phyloP scores from a whole-genome alignment of 208 protist species.

The Wallacemonas sp. region DNA sequence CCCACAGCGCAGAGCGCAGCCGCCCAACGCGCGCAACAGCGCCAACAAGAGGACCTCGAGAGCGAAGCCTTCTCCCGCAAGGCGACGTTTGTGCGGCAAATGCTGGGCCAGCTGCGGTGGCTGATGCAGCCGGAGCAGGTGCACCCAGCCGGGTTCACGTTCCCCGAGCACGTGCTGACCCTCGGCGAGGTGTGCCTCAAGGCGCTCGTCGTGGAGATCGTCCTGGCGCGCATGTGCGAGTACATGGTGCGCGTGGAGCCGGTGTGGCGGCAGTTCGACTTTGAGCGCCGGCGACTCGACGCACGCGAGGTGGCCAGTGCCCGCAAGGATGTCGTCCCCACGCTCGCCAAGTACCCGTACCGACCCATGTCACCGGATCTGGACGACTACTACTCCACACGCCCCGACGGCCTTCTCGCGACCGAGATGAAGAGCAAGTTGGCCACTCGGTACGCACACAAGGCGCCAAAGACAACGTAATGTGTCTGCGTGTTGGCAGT shows the following conservation, averaged over 20 bases:
- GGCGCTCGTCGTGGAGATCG: constrained; percentile 80
- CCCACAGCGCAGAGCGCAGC: constrained; percentile 13
- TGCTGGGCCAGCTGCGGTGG: constrained; percentile 90
- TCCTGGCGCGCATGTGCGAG: constrained; percentile 80
- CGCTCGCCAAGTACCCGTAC: constrained; percentile 62
- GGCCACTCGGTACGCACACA: neutral
- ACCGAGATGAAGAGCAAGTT: constrained; percentile 33
- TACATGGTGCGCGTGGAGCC: constrained; percentile 91
- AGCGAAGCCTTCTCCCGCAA: constrained; percentile 90
- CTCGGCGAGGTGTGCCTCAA: constrained; percentile 84
- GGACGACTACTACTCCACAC: constrained; percentile 64
- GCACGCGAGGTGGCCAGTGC: constrained; percentile 33
- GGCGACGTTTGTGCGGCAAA: constrained; percentile 81
- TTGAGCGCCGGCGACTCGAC: constrained; percentile 67
- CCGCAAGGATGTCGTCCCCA: constrained; percentile 56
- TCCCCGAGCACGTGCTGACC: constrained; percentile 71
- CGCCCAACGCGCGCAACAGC: neutral
- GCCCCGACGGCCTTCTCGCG: constrained; percentile 21
- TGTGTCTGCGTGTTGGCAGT: no score
- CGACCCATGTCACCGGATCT: constrained; percentile 55
- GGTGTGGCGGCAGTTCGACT: constrained; percentile 81
- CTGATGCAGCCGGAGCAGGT: constrained; percentile 64
- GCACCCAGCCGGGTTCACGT: constrained; percentile 83
- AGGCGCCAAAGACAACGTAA: neutral
- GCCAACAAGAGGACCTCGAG: constrained; percentile 62